phyloP scores from a whole-genome alignment of 2,329 filamentous ascomycete genomes.

The Aspergillus tubingensis region DNA sequence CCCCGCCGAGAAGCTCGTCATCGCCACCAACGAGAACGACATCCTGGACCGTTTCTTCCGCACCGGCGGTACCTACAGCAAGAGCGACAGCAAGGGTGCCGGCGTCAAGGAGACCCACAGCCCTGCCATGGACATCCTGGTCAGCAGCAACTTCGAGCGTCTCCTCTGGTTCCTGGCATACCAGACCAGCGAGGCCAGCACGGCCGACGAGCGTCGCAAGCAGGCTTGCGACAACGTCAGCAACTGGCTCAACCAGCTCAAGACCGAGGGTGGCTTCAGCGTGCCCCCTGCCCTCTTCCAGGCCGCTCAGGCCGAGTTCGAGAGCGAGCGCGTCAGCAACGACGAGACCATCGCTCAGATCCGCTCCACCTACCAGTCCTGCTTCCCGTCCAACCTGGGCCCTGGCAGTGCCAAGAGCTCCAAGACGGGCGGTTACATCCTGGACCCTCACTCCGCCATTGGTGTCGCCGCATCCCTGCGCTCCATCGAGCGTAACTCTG shows the following conservation, averaged over 20 bases:
- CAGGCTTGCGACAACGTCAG: slow-evolving; percentile 71
- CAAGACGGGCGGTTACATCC: slow-evolving; percentile 67
- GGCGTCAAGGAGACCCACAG: slow-evolving; percentile 89
- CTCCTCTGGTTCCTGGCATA: slow-evolving; percentile 88
- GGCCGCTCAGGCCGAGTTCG: slow-evolving; percentile 72
- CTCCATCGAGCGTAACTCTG: slow-evolving; percentile 60
- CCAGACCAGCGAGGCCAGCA: slow-evolving; percentile 57
- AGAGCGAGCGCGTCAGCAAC: slow-evolving; percentile 71
- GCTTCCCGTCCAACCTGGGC: slow-evolving; percentile 52
- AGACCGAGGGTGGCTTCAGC: slow-evolving; percentile 77
- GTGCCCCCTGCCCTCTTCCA: slow-evolving; percentile 74
- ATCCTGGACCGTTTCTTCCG: slow-evolving; percentile 96
- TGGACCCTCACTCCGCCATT: slow-evolving; percentile 91
- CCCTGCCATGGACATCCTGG: slow-evolving; percentile 96
- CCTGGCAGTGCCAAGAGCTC: slow-evolving; percentile 36
- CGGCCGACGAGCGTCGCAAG: slow-evolving; percentile 49
- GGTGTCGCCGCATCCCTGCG: slow-evolving; percentile 75
- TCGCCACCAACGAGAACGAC: slow-evolving; percentile 97
- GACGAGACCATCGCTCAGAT: slow-evolving; percentile 69
- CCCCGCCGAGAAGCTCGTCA: slow-evolving; percentile 81
- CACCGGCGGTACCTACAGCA: slow-evolving; percentile 79
- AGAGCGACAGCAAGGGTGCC: slow-evolving; percentile 64
- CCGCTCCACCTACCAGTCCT: slow-evolving; percentile 55
- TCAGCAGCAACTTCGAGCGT: slow-evolving; percentile 95
- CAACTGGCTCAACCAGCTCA: slow-evolving; percentile 77